These are phyloP conservation scores for Colletotrichum echinochloae DNA, from an alignment of 2,329 filamentous ascomycete species.

Conservation along the genomic window DNA sequence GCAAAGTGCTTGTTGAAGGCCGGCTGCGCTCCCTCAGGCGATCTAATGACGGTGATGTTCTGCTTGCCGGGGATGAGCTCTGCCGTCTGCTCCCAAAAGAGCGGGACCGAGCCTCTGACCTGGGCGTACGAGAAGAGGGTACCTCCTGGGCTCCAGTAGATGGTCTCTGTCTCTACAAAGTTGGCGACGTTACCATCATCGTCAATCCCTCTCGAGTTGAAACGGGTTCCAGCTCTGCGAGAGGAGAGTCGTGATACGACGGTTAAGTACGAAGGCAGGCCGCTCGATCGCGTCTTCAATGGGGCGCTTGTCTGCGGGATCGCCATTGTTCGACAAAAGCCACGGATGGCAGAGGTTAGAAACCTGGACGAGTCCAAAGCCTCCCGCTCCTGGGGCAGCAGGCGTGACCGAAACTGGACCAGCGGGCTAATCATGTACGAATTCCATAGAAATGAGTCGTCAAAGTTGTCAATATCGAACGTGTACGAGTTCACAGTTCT, in stretches of 20 bases:
- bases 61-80: conserved; percentile 92
- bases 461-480: conserved; percentile 92
- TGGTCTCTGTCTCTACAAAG: conserved; percentile 97
- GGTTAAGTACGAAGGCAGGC: conserved; percentile 85
- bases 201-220: conserved; percentile 97
- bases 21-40: conserved; percentile 89
- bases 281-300: conserved; percentile 72
- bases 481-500: conserved; percentile 80
- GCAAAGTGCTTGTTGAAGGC: conserved; percentile 97
- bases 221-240: conserved; percentile 89
- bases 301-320: conserved; percentile 83
- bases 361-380: conserved; percentile 89
- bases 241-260: conserved; percentile 94
- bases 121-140: conserved; percentile 94
- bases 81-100: conserved; percentile 96
- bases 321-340: conserved; percentile 88
- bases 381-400: conserved; percentile 79
- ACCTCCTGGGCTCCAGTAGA: conserved; percentile 84
- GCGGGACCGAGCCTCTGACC: conserved; percentile 89
- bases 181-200: conserved; percentile 98
- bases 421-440: conserved; percentile 97
- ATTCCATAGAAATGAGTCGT: conserved; percentile 96
- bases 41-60: conserved; percentile 92
- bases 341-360: conserved; percentile 91
- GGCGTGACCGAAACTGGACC: conserved; percentile 85